These are phyloP conservation scores for Sugiyamaella americana DNA, from an alignment of 805 yeast genomes.

Conservation along the genomic window DNA sequence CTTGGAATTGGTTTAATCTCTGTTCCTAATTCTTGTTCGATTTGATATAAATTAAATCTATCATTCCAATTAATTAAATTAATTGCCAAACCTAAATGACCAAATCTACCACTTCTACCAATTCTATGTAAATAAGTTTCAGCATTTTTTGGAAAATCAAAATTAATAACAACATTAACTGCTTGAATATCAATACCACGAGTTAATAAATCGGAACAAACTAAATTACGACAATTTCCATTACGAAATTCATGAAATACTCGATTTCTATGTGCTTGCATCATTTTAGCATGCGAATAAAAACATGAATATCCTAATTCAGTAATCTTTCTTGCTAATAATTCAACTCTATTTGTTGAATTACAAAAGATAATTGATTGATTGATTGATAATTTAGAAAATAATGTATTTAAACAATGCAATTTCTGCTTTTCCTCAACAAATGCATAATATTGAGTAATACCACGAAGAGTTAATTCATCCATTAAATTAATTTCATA, in stretches of 20 bases:
- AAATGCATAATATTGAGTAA: slow-evolving; percentile 96
- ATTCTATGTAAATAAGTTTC: slow-evolving; percentile 97
- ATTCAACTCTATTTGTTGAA: slow-evolving; percentile 92
- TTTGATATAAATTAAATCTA: slow-evolving; percentile 84
- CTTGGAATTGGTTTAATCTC: slow-evolving; percentile 96
- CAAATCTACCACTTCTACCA: slow-evolving; percentile 98
- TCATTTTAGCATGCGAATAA: slow-evolving; percentile 96
- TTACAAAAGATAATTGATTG: slow-evolving; percentile 97
- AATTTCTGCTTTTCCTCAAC: slow-evolving; percentile 95
- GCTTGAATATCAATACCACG: slow-evolving; percentile 99
- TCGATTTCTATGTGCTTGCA: slow-evolving; percentile 92
- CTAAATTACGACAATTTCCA: slow-evolving; percentile 94
- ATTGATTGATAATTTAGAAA: slow-evolving; percentile 89
- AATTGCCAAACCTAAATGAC: slow-evolving; percentile 96
- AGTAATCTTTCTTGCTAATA: slow-evolving; percentile 90
- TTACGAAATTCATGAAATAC: slow-evolving; percentile 98
- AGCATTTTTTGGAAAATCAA: slow-evolving; percentile 97
- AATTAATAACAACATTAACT: slow-evolving; percentile 94
- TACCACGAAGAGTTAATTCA: slow-evolving; percentile 91
- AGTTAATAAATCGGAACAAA: slow-evolving; percentile 91
- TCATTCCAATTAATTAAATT: slow-evolving; percentile 96
- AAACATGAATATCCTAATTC: slow-evolving; percentile 95
- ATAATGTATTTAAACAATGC: slow-evolving; percentile 91
- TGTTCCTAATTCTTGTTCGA: slow-evolving; percentile 95
- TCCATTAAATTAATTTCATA: slow-evolving; percentile 97